These are phyloP conservation scores for Rhytidiadelphus loreus DNA, from an alignment of 225 moss, liverwort and hornwort species.

Conservation along the genomic window DNA sequence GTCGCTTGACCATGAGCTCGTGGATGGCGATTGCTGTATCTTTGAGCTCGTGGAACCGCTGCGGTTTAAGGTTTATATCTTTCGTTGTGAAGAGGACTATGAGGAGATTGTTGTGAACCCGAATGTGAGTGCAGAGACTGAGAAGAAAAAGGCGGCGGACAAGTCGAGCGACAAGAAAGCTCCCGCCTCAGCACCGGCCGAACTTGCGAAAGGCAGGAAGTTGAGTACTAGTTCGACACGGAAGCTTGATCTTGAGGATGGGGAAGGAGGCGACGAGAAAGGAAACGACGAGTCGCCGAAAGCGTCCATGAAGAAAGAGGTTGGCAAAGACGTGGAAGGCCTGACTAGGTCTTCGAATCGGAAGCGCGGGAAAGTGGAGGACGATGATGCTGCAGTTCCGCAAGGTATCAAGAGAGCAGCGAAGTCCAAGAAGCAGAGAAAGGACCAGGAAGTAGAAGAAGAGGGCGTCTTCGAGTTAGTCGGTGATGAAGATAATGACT, in stretches of 20 bases:
- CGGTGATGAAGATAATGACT: neutral
- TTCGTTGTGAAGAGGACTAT: conserved; percentile 29
- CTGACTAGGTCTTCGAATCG: conserved; percentile 9
- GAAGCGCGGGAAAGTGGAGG: conserved; percentile 11
- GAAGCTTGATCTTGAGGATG: conserved; percentile 20
- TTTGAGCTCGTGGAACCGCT: conserved; percentile 30
- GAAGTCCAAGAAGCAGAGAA: conserved; percentile 1
- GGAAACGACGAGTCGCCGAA: neutral
- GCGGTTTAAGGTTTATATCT: conserved; percentile 29
- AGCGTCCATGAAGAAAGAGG: neutral
- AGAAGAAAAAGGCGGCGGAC: neutral
- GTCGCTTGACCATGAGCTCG: conserved; percentile 40
- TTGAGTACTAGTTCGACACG: conserved; percentile 1
- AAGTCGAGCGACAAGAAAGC: neutral
- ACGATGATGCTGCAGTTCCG: neutral
- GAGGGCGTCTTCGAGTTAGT: neutral
- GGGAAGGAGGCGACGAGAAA: neutral
- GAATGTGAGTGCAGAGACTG: neutral
- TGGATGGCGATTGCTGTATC: conserved; percentile 36
- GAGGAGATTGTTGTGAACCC: neutral
- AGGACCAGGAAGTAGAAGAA: neutral
- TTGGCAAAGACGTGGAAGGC: neutral
- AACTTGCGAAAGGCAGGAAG: conserved; percentile 9
- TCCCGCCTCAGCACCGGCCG: conserved; percentile 12
- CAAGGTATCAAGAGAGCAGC: neutral